Base-by-base conservation (phyloP, 345 rosid species). In the thale cress (Arabidopsis thaliana) region DNA sequence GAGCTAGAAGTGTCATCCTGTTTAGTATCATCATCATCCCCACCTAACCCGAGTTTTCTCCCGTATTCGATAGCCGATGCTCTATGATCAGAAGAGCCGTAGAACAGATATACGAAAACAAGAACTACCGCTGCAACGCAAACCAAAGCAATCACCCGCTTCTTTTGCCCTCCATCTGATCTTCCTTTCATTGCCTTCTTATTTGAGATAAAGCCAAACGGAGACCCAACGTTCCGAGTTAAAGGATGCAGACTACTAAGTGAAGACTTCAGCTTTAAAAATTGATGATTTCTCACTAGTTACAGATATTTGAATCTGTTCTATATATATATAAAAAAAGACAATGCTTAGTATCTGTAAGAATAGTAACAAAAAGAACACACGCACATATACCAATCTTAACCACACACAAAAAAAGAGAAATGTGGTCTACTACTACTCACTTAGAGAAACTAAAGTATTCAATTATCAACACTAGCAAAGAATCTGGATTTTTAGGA, bases 31-130 rank as follows among this genome's bases (percentile, higher is more conserved):
- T 85, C 93, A 10, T 87, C 97, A 67, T 89, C 97, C 52, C 87
- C 96, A 11, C 96, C 91, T 81, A 86, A 76, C 2, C 98, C 93
- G 2, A 93, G 88, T 78, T 80, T 91, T 61, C 88, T 91, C 10
- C 98, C 91, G 69, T 87, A 91, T 79, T 88, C 97, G 55, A 88
- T 72, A 67, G 91, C 89, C 23, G 94, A 84, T 32, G 91, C 81
- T 38, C 89, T 85, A 8, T 53, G 82, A 65, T 78, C 67, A 67
- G 85, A 86, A 32, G 88, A 84, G 69, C 90, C 97, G 61, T 74
- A 82, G 69, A 87, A 89, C 23, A 81, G 84, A 81, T 87, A 93
- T n/a, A 91, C 59, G 46, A 86, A 85, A 24, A 85, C 87, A 77
- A 89, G 83, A 74, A 93, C 83, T 61, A 87, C 40, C 1, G 84